Conservation (phyloP, 164 flowering plant genomes). For the Kingdonia uniflora region DNA sequence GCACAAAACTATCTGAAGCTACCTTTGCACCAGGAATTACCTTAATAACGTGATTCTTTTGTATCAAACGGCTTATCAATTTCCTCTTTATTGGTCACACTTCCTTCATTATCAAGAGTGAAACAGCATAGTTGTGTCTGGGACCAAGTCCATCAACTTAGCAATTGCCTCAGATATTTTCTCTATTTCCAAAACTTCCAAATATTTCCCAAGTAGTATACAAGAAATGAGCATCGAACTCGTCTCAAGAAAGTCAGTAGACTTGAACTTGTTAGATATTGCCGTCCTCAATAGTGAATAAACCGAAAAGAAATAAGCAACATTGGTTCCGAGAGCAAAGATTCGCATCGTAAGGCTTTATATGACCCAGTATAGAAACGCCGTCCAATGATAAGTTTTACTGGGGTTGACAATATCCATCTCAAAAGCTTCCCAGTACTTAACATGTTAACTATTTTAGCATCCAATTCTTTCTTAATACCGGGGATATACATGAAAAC, state of each 20-base stretch:
- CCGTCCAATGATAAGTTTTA: conserved; percentile 83
- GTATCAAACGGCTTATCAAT: conserved; percentile 69
- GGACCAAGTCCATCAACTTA: conserved; percentile 78
- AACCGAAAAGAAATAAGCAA: too few species aligned
- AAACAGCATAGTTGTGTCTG: conserved; percentile 62
- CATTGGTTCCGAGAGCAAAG: conserved; percentile 89
- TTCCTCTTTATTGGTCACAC: conserved; percentile 50
- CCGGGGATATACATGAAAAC: too few species aligned
- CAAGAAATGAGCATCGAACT: conserved; percentile 91
- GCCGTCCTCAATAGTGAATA: conserved; percentile 62
- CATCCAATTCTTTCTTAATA: too few species aligned
- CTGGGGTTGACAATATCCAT: conserved; percentile 80
- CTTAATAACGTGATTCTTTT: conserved; percentile 83
- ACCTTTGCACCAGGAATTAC: too few species aligned
- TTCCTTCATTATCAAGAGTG: too few species aligned
- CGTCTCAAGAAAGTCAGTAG: conserved; percentile 86
- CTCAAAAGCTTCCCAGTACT: conserved; percentile 57
- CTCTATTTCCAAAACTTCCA: conserved; percentile 82
- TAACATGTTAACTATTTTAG: too few species aligned
- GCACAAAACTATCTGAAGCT: conserved; percentile 72
- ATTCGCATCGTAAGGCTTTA: conserved; percentile 62
- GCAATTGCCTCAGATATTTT: conserved; percentile 90
- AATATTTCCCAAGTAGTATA: conserved; percentile 73
- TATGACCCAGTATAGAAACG: too few species aligned
- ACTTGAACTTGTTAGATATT: conserved; percentile 35